Conservation (phyloP, 208 protist genomes). For the Crithidia sp. region DNA sequence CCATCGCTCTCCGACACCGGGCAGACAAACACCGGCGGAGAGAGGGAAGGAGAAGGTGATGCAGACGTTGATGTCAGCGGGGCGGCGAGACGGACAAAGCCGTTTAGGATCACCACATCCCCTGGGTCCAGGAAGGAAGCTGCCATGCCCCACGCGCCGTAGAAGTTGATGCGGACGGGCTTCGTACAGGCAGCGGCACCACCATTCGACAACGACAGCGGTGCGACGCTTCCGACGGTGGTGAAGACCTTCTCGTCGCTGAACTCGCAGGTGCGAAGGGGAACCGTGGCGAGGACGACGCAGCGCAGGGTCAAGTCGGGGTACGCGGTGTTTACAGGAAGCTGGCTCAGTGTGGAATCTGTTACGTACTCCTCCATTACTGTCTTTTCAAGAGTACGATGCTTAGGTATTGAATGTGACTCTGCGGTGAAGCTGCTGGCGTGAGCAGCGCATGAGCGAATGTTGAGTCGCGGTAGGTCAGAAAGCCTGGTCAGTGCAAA, state of each 20-base stretch:
- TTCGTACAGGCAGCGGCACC: background rate
- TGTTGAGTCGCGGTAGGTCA: too few species aligned
- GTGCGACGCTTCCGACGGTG: conserved; percentile 38
- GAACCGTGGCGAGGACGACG: conserved; percentile 42
- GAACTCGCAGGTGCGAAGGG: conserved; percentile 63
- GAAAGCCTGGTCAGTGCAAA: background rate
- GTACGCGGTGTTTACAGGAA: conserved; percentile 33
- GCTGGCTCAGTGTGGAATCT: conserved; percentile 33
- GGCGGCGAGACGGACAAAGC: conserved; percentile 19
- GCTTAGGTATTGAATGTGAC: too few species aligned
- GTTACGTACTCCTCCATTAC: conserved; percentile 58
- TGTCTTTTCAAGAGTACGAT: background rate
- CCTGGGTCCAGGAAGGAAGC: conserved; percentile 68
- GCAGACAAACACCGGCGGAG: conserved; percentile 35
- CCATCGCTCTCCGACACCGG: conserved; percentile 34
- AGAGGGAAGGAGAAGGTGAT: background rate
- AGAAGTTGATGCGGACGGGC: conserved; percentile 63
- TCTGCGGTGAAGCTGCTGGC: too few species aligned
- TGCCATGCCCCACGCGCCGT: conserved; percentile 68
- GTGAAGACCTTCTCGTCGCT: conserved; percentile 60
- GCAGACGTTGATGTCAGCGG: background rate
- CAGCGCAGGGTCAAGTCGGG: conserved; percentile 47
- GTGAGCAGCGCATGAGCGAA: too few species aligned
- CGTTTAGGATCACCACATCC: conserved; percentile 61
- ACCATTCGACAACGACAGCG: background rate